Base-by-base conservation (phyloP, 805 yeast genomes). In the Candida krabiensis region DNA sequence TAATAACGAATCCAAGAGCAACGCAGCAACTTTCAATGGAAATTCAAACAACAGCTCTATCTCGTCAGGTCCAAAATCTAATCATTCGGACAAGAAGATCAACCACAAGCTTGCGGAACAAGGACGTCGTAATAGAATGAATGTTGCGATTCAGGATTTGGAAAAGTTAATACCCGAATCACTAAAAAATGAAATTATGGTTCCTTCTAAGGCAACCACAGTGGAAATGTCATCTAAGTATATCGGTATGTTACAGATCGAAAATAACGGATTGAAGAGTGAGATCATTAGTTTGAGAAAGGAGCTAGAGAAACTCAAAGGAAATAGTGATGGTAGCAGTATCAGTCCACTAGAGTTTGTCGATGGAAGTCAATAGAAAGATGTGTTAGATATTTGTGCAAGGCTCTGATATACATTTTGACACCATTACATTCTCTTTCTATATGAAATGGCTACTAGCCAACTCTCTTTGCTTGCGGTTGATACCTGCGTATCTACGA, bases 81-180 rank as follows among this genome's bases (percentile, higher is more conserved):
- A 24, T 19, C 41, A 40, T 8, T 27, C 44, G 4, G 70, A 75
- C 19, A 83, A 84, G 57, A 80, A 83, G 52, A 77, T 83, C 2
- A 77, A 78, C 28, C 99, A 91, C 62, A 90, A 91, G 58, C 73
- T 87, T 12, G 98, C 99, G 0, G 99, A 91, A 63, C 97, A 93
- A 62, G 98, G 96, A 12, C 73, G 99, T 37, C 75, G 99, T 51
- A 90, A 91, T 60, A 71, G 99, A 46, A 84, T 91, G 82, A 93
- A 93, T 60, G 66, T 70, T 39, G 98, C 97, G 0, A 80, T 91
- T 21, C 79, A 78, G 30, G 96, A 86, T 29, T 67, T 91, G 41
- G 81, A 83, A 7, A 52, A 68, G 8, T 63, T 88, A 44, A 72
- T 91, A 16, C 95, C 96, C 0, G 76, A 80, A 5, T 60, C 61